Evolutionary conservation across 306 rosid species (phyloP).

Genomic region (Macrotyloma uniflorum): DNA sequence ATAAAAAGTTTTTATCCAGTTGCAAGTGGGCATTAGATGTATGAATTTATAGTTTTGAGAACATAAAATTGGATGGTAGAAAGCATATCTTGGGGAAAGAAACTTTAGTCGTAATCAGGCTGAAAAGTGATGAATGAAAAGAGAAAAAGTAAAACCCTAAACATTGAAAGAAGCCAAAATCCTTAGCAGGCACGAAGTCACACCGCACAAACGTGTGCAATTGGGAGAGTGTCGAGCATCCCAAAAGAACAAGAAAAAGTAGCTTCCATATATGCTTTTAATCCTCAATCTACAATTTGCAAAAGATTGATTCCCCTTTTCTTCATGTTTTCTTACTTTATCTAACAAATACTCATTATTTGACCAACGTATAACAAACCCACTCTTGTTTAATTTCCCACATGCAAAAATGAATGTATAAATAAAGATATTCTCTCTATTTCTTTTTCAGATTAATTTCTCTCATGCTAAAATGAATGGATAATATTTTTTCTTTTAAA

Average conservation of each 20-base stretch:
- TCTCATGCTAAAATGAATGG: neutral
- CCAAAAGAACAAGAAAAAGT: constrained; percentile 11
- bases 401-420: neutral
- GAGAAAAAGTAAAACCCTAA: neutral
- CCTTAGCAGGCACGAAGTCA: constrained; percentile 37
- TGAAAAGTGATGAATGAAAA: constrained; percentile 31
- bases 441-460: neutral
- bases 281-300: constrained; percentile 34
- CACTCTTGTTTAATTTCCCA: neutral
- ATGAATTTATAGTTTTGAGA: neutral
- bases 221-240: constrained; percentile 24
- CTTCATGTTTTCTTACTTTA: constrained; percentile 22
- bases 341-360: neutral
- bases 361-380: neutral
- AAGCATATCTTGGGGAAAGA: constrained; percentile 29
- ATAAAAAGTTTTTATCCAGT: too few species aligned
- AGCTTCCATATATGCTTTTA: constrained; percentile 29
- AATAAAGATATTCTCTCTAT: neutral
- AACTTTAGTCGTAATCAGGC: constrained; percentile 33
- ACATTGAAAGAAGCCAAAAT: constrained; percentile 33
- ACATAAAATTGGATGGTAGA: neutral
- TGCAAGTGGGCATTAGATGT: constrained; percentile 25
- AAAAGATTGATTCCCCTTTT: neutral
- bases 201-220: constrained; percentile 42
- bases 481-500: too few species aligned